phyloP scores from a whole-genome alignment of 805 yeast species.

The Candida nanaspora region DNA sequence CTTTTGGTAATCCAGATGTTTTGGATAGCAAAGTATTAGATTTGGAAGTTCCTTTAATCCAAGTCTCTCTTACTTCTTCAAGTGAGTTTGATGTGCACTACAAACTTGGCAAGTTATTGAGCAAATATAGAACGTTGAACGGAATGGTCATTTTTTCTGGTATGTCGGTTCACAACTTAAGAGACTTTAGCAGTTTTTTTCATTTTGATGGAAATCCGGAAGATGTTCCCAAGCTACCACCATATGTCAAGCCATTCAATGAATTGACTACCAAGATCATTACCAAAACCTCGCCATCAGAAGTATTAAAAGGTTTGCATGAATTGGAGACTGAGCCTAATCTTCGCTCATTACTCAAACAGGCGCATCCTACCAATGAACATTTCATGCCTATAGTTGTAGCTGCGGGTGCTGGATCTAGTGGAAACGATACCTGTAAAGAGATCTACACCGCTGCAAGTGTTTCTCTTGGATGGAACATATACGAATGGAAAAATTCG shows the following conservation, averaged over 20 bases:
- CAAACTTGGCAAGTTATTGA: slow-evolving; percentile 49
- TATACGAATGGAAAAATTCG: slow-evolving; percentile 37
- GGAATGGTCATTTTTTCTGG: slow-evolving; percentile 62
- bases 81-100: slow-evolving; percentile 36
- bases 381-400: slow-evolving; percentile 66
- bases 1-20: slow-evolving; percentile 39
- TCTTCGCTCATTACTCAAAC: slow-evolving; percentile 24
- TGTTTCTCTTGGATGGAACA: slow-evolving; percentile 63
- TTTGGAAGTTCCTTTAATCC: slow-evolving; percentile 40
- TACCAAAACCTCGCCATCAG: slow-evolving; percentile 17
- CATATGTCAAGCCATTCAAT: slow-evolving; percentile 51
- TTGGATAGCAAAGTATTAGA: slow-evolving; percentile 32
- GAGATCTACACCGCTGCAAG: slow-evolving; percentile 39
- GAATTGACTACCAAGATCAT: slow-evolving; percentile 35
- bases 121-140: slow-evolving; percentile 43
- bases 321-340: slow-evolving; percentile 22
- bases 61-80: slow-evolving; percentile 39
- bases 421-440: slow-evolving; percentile 30
- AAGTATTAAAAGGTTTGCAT: slow-evolving; percentile 30
- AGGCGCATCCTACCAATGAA: slow-evolving; percentile 73
- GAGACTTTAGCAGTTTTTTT: slow-evolving; percentile 37
- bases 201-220: slow-evolving; percentile 12
- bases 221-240: slow-evolving; percentile 24
- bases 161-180: slow-evolving; percentile 71
- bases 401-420: slow-evolving; percentile 44